Base-by-base conservation (phyloP, 2,329 filamentous ascomycete species). In the Sclerotinia spermophila region DNA sequence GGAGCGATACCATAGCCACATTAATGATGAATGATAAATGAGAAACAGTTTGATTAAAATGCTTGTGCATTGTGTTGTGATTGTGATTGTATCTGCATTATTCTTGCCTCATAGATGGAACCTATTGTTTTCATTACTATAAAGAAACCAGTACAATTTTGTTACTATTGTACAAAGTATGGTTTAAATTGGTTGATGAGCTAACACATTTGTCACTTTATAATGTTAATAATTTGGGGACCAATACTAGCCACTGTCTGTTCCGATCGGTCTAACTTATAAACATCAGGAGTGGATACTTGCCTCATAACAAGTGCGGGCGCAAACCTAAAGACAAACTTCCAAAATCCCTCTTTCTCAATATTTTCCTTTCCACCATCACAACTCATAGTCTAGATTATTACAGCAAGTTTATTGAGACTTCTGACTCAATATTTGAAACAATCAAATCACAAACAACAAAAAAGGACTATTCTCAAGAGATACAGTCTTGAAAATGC, bases 401-500 rank as follows among this genome's bases (percentile, higher is more conserved):
- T 53, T 30, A n/a, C 8, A 2, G 24, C n/a, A 21, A 42, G 27
- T 2, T 13, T 66, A 53, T 30, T 42, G 62, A 53, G n/a, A 13
- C n/a, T 21, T 17, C n/a, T 53, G 45, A 38, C 11, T 53, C 45
- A 53, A 27, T 42, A 40, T 6, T 53, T 27, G 33, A 30, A 15
- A 40, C 17, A 48, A 42, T 40, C 33, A 42, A 68, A 24, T 7
- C 33, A 61, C 15, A 65, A 48, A 42, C 61, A 38, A 45, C 45
- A 38, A 33, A 66, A 53, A 53, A 42, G 44, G 10, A 27, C 33
- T 13, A 35, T 21, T 48, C 48, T 19, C 27, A 51, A 42, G 68
- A 45, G 30, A 42, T 35, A 51, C n/a, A 68, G 58, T 64, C 60
- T 55, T 69, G 62, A 78, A 73, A 67, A 79, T 79, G 78, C 76